Evolutionary conservation across 331 rosid genomes (phyloP).

Genomic region (Stylosanthes scabra): DNA sequence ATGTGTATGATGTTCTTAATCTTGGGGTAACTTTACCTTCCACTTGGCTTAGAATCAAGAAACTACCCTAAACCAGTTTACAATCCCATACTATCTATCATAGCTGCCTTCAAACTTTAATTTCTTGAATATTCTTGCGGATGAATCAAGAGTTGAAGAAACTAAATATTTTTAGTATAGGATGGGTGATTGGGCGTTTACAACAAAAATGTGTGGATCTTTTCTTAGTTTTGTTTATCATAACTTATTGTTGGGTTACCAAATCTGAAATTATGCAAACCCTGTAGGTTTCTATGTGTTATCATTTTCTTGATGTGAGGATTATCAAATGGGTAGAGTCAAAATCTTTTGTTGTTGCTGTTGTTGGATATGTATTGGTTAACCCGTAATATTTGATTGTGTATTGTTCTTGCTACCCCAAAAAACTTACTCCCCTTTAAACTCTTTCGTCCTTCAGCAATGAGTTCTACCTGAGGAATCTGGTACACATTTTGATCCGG

Average conservation of each 20-base stretch:
- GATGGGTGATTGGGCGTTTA: background rate
- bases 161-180: background rate
- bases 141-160: background rate
- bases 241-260: background rate
- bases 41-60: slow-evolving; percentile 17
- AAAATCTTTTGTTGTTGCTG: slow-evolving; percentile 31
- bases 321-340: slow-evolving; percentile 6
- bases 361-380: slow-evolving; percentile 4
- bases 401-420: background rate
- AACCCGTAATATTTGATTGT: slow-evolving; percentile 13
- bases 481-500: background rate
- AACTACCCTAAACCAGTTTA: background rate
- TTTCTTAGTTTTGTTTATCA: background rate
- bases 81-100: slow-evolving; percentile 10
- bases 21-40: slow-evolving; percentile 13
- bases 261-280: background rate
- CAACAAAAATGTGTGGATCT: background rate
- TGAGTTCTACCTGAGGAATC: slow-evolving; percentile 1
- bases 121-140: background rate
- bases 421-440: slow-evolving; percentile 3
- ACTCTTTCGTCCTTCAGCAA: background rate
- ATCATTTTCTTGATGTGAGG: slow-evolving; percentile 30
- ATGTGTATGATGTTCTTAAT: background rate
- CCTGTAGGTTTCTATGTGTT: slow-evolving; percentile 27
- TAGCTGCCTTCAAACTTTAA: background rate